Percentiles rank a stretch among this genome's conserved stretches.
phyloP scores from a whole-genome alignment of 2,329 filamentous ascomycete species.

The Anthostomella pinea region DNA sequence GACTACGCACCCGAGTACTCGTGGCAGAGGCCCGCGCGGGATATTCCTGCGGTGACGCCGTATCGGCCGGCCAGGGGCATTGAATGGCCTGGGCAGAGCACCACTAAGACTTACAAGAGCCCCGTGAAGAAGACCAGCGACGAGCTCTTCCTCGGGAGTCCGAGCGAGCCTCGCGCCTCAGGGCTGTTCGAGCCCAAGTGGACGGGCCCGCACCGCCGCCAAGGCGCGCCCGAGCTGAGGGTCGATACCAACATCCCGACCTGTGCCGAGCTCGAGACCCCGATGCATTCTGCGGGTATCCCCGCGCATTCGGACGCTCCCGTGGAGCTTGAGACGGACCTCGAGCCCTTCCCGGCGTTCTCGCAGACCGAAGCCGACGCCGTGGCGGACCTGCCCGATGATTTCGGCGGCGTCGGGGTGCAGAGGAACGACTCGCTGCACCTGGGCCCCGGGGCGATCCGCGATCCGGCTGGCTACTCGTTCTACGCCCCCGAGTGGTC shows the following conservation, averaged over 20 bases:
- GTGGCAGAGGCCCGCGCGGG: conserved; percentile 1
- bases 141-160: conserved; percentile 7
- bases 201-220: neutral
- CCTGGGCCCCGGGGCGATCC: conserved; percentile 1
- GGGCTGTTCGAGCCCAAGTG: conserved; percentile 7
- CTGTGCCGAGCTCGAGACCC: too few species aligned
- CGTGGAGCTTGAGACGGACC: neutral
- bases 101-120: neutral
- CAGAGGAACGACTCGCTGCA: conserved; percentile 17
- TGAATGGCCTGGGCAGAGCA: neutral
- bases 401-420: neutral
- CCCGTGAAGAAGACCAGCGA: conserved; percentile 3
- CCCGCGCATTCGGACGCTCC: too few species aligned
- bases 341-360: neutral
- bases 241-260: neutral
- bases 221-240: neutral
- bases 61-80: neutral
- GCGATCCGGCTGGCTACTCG: conserved; percentile 4
- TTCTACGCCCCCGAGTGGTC: conserved; percentile 22
- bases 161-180: neutral
- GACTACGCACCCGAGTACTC: conserved; percentile 4
- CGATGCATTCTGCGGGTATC: too few species aligned
- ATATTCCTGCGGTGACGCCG: too few species aligned
- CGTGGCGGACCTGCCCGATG: neutral
- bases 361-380: neutral